Evolutionary conservation across 139 green algal genomes (phyloP), one percentile per base, ranked within the genome.

Genomic region (Astrephomene gubernaculifera): DNA sequence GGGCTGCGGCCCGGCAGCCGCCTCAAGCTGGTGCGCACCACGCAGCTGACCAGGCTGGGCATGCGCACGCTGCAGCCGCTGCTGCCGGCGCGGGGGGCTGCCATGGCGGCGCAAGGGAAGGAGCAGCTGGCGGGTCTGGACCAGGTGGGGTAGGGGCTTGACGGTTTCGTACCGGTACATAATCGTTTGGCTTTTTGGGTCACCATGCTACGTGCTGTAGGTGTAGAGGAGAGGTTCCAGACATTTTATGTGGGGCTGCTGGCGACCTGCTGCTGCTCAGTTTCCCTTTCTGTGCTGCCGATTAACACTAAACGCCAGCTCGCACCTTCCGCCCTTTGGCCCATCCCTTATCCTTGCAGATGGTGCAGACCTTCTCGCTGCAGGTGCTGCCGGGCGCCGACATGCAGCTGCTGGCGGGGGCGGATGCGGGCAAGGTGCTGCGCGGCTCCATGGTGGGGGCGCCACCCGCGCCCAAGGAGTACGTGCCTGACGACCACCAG

Each of bases 1-100:
- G 90, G 90, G 43, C 86, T 90, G 81, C 84, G 90, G 24, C 71
- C 88, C 54, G 90, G 90, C 82, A 91, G 87, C 79, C 76, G 82
- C 2, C 70, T 94, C 33, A 83, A 87, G 43, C 78, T 94, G 67
- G 70, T 94, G 41, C 65, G 71, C 25, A 85, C 69, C 36, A 27
- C 69, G 22, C 71, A 86, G 33, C 52, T 49, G 0, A 72, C 90
- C 31, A 57, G 76, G n/a, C 82, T 92, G 35, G 90, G 90, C 35
- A 60, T 81, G 45, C 45, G 31, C 17, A 84, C 85, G 39, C 69
- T 92, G 33, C 38, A 53, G 67, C 31, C 60, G 52, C 49, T 24
- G 74, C 43, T 17, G 71, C 21, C 49, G 53, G 39, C 31, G 25
- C 8, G 60, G 27, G 43, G 52, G 29, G 52, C 29, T 10, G 25